phyloP scores from a whole-genome alignment of 2,329 filamentous ascomycete species.

The Trichothecium sympodiale region DNA sequence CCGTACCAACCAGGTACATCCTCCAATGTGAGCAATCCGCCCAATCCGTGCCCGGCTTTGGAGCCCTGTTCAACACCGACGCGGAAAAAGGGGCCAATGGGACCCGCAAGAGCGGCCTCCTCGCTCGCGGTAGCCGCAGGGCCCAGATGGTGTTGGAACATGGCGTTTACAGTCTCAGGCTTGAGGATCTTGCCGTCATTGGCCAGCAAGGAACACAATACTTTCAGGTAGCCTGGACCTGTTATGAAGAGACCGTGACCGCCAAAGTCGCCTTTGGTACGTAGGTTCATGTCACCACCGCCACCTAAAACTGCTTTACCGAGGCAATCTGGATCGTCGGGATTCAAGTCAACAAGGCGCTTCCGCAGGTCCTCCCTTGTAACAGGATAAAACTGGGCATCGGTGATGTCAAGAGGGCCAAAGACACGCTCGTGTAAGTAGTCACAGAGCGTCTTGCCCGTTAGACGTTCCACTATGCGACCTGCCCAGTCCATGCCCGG shows the following conservation, averaged over 20 bases:
- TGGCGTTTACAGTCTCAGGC: constrained; percentile 24
- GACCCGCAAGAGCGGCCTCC: constrained; percentile 16
- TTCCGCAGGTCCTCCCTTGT: constrained; percentile 21
- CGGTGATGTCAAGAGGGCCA: constrained; percentile 27
- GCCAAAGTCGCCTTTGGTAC: constrained; percentile 26
- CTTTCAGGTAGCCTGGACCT: constrained; percentile 26
- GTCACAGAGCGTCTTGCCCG: constrained; percentile 28
- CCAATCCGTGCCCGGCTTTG: constrained; percentile 27
- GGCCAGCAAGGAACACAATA: constrained; percentile 32
- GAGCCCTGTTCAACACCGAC: constrained; percentile 18
- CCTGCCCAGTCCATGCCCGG: constrained; percentile 41
- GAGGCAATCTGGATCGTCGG: constrained; percentile 21
- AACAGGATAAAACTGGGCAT: constrained; percentile 27
- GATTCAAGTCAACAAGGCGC: constrained; percentile 24
- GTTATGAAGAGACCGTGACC: constrained; percentile 30
- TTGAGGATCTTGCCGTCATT: constrained; percentile 37
- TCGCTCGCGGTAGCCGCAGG: constrained; percentile 14
- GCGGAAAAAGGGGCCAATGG: constrained; percentile 22
- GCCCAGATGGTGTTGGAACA: constrained; percentile 36
- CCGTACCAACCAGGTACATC: constrained; percentile 32
- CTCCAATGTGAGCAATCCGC: constrained; percentile 27
- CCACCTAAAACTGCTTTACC: constrained; percentile 23
- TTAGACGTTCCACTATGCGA: constrained; percentile 35
- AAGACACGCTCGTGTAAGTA: constrained; percentile 33
- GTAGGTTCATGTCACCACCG: constrained; percentile 18